Evolutionary conservation across 2,329 filamentous ascomycete genomes (phyloP).

Genomic region (Metarhizium anisopliae): DNA sequence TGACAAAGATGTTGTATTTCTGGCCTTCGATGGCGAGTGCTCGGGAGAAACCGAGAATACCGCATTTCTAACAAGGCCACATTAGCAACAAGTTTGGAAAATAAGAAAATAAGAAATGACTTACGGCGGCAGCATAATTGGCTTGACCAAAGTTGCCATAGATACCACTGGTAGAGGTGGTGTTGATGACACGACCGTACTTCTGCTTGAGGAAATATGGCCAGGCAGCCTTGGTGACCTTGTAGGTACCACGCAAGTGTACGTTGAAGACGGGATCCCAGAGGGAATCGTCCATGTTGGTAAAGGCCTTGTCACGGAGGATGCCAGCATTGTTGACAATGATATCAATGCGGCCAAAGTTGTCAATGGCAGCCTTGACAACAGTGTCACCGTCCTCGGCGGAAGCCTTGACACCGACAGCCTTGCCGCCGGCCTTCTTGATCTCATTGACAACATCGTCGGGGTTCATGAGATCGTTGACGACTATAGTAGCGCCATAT

Average conservation of each 20-base stretch:
- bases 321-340: slow-evolving; percentile 98
- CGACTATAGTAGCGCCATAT: slow-evolving; percentile 74
- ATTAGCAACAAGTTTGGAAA: background rate
- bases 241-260: slow-evolving; percentile 90
- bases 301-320: slow-evolving; percentile 93
- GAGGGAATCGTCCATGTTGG: slow-evolving; percentile 90
- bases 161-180: slow-evolving; percentile 91
- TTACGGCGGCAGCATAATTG: slow-evolving; percentile 86
- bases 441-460: slow-evolving; percentile 90
- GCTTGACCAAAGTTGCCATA: slow-evolving; percentile 99
- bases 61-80: slow-evolving; percentile 56
- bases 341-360: slow-evolving; percentile 88
- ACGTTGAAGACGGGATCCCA: slow-evolving; percentile 92
- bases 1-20: slow-evolving; percentile 97
- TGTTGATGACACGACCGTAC: slow-evolving; percentile 95
- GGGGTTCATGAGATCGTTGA: slow-evolving; percentile 93
- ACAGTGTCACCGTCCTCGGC: slow-evolving; percentile 88
- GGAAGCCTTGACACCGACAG: slow-evolving; percentile 85
- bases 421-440: slow-evolving; percentile 78
- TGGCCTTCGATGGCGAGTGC: slow-evolving; percentile 85
- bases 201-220: slow-evolving; percentile 97
- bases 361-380: slow-evolving; percentile 87
- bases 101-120: slow-evolving; percentile 20
- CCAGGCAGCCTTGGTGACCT: slow-evolving; percentile 95
- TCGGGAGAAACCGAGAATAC: slow-evolving; percentile 91